Percentiles rank a stretch among this genome's conserved stretches.
Conservation (phyloP, 805 yeast genomes). For the Pichia insulana region DNA sequence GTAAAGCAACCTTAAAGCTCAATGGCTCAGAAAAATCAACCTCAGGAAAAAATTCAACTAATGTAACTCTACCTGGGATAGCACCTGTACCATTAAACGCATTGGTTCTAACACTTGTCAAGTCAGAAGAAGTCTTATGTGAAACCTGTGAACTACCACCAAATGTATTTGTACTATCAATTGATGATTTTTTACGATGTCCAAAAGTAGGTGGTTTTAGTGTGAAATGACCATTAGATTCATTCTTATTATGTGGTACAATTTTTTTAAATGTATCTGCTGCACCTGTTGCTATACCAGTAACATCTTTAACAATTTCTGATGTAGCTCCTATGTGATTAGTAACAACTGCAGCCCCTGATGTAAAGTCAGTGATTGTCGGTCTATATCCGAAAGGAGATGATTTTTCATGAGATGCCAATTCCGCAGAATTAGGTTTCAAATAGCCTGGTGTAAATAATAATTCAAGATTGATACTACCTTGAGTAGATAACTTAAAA, state of each 20-base stretch:
- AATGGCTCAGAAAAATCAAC: slow-evolving; percentile 17
- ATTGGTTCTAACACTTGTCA: slow-evolving; percentile 27
- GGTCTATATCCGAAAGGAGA: slow-evolving; percentile 18
- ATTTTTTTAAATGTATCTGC: slow-evolving; percentile 13
- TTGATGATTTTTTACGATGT: neutral
- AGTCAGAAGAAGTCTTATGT: slow-evolving; percentile 11
- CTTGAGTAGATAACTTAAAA: slow-evolving; percentile 52
- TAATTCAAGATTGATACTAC: slow-evolving; percentile 45
- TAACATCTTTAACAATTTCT: slow-evolving; percentile 36
- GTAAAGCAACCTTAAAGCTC: slow-evolving; percentile 46
- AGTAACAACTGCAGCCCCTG: slow-evolving; percentile 33
- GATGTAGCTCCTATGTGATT: slow-evolving; percentile 34
- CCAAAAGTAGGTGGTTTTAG: slow-evolving; percentile 3
- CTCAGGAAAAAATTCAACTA: slow-evolving; percentile 30
- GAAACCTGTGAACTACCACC: neutral
- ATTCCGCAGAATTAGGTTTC: slow-evolving; percentile 49
- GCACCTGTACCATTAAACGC: slow-evolving; percentile 20
- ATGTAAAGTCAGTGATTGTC: slow-evolving; percentile 12
- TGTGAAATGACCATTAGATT: neutral
- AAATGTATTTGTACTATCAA: neutral
- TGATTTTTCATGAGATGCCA: slow-evolving; percentile 35
- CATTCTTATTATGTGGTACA: neutral
- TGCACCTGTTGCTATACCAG: slow-evolving; percentile 35
- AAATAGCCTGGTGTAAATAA: slow-evolving; percentile 57
- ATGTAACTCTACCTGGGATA: slow-evolving; percentile 46